Evolutionary conservation across 352 stramenopile genomes (phyloP).

Genomic region (Globisporangium echinulatum): DNA sequence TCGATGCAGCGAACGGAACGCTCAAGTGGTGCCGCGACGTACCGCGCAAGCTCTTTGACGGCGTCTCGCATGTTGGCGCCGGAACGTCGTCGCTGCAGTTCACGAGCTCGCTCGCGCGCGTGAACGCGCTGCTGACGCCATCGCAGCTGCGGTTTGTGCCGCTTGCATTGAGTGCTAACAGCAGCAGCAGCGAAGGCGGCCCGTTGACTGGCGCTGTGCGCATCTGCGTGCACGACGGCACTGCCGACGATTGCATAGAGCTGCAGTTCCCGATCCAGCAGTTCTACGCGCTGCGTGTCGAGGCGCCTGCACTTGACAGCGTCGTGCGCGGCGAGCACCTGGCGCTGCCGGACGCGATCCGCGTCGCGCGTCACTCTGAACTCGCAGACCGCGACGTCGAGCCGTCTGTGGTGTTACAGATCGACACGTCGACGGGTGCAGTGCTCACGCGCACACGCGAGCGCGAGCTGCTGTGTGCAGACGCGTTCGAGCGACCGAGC

Average conservation of each 20-base stretch:
- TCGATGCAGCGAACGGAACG: conserved; percentile 21
- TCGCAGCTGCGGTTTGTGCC: conserved; percentile 19
- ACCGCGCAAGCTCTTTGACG: conserved; percentile 21
- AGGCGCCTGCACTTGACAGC: conserved; percentile 1
- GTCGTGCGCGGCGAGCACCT: conserved; percentile 7
- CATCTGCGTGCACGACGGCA: conserved; percentile 25
- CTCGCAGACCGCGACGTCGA: neutral
- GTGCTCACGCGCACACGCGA: neutral
- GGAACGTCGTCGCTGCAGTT: conserved; percentile 11
- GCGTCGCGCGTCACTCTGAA: conserved; percentile 10
- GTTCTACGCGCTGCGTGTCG: conserved; percentile 8
- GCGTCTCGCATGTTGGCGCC: conserved; percentile 12
- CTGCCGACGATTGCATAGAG: conserved; percentile 14
- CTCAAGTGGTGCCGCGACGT: conserved; percentile 13
- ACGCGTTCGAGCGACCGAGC: conserved; percentile 5
- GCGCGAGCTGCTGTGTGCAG: neutral
- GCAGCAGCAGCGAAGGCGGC: no score
- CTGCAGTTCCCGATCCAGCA: conserved; percentile 14
- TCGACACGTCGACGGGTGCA: conserved; percentile 14
- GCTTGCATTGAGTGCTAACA: neutral
- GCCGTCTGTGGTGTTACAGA: conserved; percentile 11
- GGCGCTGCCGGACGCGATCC: conserved; percentile 18
- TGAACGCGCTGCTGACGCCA: conserved; percentile 26
- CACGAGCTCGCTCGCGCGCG: conserved; percentile 16
- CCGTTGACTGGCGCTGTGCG: neutral